Conservation (phyloP, 257 asterid species). For the Nicotiana obtusifolia region DNA sequence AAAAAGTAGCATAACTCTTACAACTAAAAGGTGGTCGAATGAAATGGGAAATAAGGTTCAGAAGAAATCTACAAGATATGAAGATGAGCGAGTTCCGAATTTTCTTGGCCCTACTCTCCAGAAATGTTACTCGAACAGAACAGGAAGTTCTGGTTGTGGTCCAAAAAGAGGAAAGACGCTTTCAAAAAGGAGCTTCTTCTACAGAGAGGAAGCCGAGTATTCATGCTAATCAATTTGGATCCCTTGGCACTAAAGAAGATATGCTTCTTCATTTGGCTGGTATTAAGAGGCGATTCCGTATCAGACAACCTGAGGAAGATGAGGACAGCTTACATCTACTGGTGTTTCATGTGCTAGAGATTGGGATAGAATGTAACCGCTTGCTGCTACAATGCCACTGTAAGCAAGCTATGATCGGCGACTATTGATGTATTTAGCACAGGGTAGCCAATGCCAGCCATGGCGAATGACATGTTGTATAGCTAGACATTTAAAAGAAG, state of each 20-base stretch:
- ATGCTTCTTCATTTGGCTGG: neutral
- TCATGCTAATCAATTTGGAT: neutral
- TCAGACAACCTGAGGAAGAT: neutral
- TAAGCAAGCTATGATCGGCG: neutral
- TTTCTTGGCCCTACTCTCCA: neutral
- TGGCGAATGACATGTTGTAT: neutral
- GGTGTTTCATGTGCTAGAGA: neutral
- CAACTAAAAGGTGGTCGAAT: neutral
- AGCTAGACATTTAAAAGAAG: neutral
- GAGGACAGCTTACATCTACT: neutral
- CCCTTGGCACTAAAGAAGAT: neutral
- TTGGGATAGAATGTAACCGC: neutral
- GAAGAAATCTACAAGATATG: neutral
- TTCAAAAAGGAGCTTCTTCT: neutral
- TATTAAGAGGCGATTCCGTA: neutral
- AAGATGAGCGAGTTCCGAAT: neutral
- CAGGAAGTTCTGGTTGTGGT: neutral
- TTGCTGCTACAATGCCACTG: neutral
- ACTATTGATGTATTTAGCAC: neutral
- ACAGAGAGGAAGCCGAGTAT: neutral
- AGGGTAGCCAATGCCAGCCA: neutral
- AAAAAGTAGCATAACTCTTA: neutral
- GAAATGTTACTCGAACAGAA: neutral
- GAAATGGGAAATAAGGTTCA: neutral
- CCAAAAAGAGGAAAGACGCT: neutral